Conservation (phyloP, 2,329 filamentous ascomycete species). For the Sclerotinia sclerotiorum region DNA sequence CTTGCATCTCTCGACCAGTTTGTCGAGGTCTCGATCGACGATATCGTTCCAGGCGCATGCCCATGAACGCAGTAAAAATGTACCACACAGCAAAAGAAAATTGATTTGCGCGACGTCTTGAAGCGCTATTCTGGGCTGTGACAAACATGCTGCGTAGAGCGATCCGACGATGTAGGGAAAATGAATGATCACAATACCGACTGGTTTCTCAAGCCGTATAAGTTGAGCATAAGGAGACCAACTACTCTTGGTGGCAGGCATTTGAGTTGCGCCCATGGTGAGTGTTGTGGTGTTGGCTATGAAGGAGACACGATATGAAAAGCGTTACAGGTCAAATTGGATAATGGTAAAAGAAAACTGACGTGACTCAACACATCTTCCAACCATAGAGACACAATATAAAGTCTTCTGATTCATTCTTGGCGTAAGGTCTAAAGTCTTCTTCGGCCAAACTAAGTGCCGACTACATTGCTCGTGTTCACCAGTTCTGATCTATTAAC, state of each 20-base stretch:
- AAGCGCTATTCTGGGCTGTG: background rate
- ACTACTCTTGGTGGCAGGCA: background rate
- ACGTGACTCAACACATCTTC: too few species aligned
- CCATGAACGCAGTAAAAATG: background rate
- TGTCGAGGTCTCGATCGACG: background rate
- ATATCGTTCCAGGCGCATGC: background rate
- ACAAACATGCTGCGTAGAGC: background rate
- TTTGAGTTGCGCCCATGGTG: background rate
- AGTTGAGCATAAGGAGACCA: background rate
- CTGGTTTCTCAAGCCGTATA: background rate
- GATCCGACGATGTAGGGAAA: background rate
- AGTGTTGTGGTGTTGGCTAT: background rate
- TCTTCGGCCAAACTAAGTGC: too few species aligned
- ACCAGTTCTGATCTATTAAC: too few species aligned
- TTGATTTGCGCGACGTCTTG: background rate
- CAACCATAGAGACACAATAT: too few species aligned
- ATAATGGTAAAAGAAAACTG: too few species aligned
- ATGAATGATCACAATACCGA: constrained; percentile 4
- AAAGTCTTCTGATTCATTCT: too few species aligned
- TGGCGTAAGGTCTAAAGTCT: too few species aligned
- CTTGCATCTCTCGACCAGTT: background rate
- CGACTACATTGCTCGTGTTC: too few species aligned
- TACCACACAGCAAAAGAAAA: background rate
- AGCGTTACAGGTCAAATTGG: too few species aligned
- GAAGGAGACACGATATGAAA: background rate